Evolutionary conservation across 768 basidiomycete genomes (phyloP).

Genomic region (Hebeloma cylindrosporum): DNA sequence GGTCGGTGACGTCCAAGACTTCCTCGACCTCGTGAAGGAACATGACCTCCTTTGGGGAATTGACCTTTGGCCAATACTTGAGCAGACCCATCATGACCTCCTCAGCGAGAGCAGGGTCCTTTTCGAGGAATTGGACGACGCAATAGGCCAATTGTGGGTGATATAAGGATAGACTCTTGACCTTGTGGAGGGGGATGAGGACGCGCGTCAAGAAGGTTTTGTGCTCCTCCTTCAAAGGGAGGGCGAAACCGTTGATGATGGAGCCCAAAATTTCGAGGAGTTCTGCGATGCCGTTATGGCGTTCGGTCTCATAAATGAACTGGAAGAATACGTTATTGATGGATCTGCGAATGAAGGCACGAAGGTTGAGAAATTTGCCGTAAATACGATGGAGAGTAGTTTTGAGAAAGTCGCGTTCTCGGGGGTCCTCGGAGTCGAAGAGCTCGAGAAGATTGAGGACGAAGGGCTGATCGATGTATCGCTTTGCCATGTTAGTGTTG

Average conservation of each 20-base stretch:
- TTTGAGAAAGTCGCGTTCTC: constrained; percentile 99
- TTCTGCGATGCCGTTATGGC: constrained; percentile 99
- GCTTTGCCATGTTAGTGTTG: constrained; percentile 96
- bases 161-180: constrained; percentile 95
- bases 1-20: constrained; percentile 97
- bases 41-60: constrained; percentile 99
- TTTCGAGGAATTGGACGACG: constrained; percentile 98
- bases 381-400: constrained; percentile 99
- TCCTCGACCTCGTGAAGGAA: constrained; percentile 99
- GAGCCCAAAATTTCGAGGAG: constrained; percentile 97
- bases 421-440: constrained; percentile 97
- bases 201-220: constrained; percentile 95
- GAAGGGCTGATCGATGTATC: constrained; percentile 94
- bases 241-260: constrained; percentile 98
- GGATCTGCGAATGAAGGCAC: constrained; percentile 96
- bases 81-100: constrained; percentile 96
- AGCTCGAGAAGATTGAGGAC: constrained; percentile 96
- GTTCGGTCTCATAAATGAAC: constrained; percentile 97
- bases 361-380: constrained; percentile 98
- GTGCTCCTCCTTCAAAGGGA: constrained; percentile 98
- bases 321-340: constrained; percentile 99
- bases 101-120: constrained; percentile 88
- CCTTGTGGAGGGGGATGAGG: constrained; percentile 95
- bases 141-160: constrained; percentile 99
- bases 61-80: constrained; percentile 98